These are phyloP conservation scores for Trichoderma aggressivum DNA, from an alignment of 2,329 filamentous ascomycete genomes.

Conservation along the genomic window DNA sequence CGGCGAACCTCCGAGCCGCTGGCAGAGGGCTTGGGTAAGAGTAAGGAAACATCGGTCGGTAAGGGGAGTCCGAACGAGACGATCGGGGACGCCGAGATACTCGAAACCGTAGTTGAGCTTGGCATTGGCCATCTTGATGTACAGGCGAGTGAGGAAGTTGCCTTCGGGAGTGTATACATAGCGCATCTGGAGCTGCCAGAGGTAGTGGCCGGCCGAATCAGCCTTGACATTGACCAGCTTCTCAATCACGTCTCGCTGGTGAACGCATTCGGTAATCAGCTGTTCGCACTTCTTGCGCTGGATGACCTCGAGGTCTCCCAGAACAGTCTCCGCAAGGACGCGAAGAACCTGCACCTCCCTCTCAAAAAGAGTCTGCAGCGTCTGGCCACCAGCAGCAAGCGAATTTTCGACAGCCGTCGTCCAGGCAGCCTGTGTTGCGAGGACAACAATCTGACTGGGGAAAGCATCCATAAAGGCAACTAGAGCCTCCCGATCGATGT, in stretches of 20 bases:
- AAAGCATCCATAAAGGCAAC: constrained; percentile 78
- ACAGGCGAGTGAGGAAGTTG: constrained; percentile 76
- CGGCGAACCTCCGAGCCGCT: constrained; percentile 91
- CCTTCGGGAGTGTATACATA: constrained; percentile 83
- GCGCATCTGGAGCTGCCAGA: constrained; percentile 96
- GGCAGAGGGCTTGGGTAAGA: constrained; percentile 90
- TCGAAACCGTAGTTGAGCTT: constrained; percentile 96
- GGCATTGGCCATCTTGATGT: constrained; percentile 96
- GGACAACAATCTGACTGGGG: constrained; percentile 91
- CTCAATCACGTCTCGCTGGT: constrained; percentile 90
- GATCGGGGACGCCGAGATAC: constrained; percentile 93
- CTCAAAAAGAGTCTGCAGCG: constrained; percentile 68
- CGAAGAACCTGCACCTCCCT: constrained; percentile 81
- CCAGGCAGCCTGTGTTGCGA: constrained; percentile 93
- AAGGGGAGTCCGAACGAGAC: constrained; percentile 91
- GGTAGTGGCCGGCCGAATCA: constrained; percentile 71
- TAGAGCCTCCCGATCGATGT: constrained; percentile 67
- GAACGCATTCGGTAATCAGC: constrained; percentile 97
- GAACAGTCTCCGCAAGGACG: constrained; percentile 80
- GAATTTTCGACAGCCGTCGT: constrained; percentile 80
- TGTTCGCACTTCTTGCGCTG: constrained; percentile 96
- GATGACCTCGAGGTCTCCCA: constrained; percentile 83
- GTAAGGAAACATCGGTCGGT: constrained; percentile 99
- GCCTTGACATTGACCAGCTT: constrained; percentile 77
- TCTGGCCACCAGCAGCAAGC: constrained; percentile 67